Base-by-base conservation (phyloP, 1,284 basidiomycete genomes). In the Phlebopus sp. region DNA sequence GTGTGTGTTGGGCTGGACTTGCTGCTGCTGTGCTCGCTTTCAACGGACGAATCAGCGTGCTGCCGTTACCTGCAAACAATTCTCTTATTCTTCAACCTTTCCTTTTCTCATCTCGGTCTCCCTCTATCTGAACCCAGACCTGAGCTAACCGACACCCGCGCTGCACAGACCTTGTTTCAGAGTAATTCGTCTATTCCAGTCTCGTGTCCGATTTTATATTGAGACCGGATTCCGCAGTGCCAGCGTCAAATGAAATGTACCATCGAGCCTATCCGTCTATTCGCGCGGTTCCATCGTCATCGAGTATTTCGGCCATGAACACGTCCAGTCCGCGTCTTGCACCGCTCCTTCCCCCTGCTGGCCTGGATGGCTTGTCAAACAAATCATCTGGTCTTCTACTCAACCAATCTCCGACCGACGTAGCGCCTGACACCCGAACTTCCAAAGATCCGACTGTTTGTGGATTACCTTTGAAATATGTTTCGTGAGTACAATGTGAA, bases 401-500 rank as follows among this genome's bases (percentile, higher is more conserved):
- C 36, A 68, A 68, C 42, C 65, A 67, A 40, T 58, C 64, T 2
- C 52, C 66, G 1, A 49, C 63, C 27, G 67, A 65, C 3, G 61
- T 63, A 1, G 53, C 52, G 0, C 56, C 60, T 10, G 60, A 69
- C 5, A 37, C 32, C 54, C 48, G 55, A 54, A 39, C 55, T 1
- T 60, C 69, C 25, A 67, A 58, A 45, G 52, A 60, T 2, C 72
- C 75, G 4, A 69, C 64, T 2, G 54, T 83, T n/a, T 77, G 67
- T 49, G 81, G 79, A 14, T 51, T 82, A 54, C 80, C 79, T 15
- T 64, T 82, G 59, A 83, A 82, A 77, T 82, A 82, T 49, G 67
- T 82, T 18, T 80, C 80, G 79, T 82, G 62, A 65, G 80, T 75
- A 10, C 21, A 42, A 4, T 36, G n/a, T 36, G 27, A 2, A 15